Conservation (phyloP, 2,329 filamentous ascomycete species). For the Trichoderma citrinoviride region DNA sequence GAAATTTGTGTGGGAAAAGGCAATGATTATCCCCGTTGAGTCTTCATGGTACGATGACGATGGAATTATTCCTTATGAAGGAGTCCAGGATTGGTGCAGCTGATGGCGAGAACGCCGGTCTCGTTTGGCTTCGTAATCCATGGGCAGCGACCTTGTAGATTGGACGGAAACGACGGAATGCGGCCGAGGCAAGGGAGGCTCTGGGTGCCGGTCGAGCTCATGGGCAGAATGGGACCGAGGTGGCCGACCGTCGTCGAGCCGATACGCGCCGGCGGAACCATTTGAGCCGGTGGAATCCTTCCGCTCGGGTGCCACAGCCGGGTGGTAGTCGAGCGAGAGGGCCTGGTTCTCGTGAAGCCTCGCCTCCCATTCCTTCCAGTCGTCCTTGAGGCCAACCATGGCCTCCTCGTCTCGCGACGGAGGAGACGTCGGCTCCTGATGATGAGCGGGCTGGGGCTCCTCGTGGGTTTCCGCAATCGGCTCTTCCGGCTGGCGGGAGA, state of each 20-base stretch:
- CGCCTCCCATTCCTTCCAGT: constrained; percentile 44
- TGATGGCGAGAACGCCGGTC: neutral
- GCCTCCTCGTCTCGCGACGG: constrained; percentile 15
- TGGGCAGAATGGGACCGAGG: neutral
- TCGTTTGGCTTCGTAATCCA: neutral
- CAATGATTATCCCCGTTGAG: neutral
- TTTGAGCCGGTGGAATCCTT: constrained; percentile 5
- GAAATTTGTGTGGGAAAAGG: neutral
- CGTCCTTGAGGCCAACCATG: constrained; percentile 28
- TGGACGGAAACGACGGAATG: neutral
- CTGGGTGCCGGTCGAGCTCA: constrained; percentile 3
- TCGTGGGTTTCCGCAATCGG: neutral
- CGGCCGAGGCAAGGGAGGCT: constrained; percentile 2
- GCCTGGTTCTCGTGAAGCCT: constrained; percentile 32
- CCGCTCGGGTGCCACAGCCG: constrained; percentile 18
- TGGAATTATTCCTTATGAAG: neutral
- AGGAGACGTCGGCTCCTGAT: neutral
- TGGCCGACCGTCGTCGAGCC: neutral
- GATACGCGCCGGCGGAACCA: neutral
- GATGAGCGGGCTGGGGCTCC: neutral
- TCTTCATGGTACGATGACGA: neutral
- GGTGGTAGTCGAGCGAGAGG: constrained; percentile 32
- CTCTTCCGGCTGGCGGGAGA: neutral
- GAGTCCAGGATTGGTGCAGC: neutral
- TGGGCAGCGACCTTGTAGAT: neutral